Evolutionary conservation across 306 rosid species (phyloP), one percentile per base, ranked within the genome.

Genomic region (Malus fusca): DNA sequence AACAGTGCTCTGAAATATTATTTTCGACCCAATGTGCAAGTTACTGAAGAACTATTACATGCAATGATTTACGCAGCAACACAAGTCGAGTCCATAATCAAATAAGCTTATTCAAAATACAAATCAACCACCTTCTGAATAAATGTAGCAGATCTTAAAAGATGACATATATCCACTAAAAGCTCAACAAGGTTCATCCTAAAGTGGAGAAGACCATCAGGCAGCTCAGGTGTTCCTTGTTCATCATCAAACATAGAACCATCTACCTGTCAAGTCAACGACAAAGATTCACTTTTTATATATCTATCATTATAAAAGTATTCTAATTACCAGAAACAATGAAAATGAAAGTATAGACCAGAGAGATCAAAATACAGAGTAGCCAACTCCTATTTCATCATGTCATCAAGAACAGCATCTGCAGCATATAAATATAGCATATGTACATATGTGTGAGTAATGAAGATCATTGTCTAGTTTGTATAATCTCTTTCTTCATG

Each of bases 101-200:
- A 33, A 64, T 7, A 48, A 14, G 43, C 15, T 60, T 60, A 69
- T 37, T 69, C 44, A n/a, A 65, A n/a, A 75, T 21, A 14, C 63
- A 79, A 42, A 59, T 64, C 59, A 68, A 80, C 76, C 79, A 94
- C 98, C 98, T 91, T 91, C 82, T 91, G 95, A 65, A 86, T 77
- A 80, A 88, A 91, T 73, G 80, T 77, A 59, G 93, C 58, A 77
- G 98, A 88, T 80, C 93, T 86, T 84, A 94, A 83, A 71, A 94
- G 84, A 79, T 94, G 97, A 85, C 97, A 90, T 79, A 88, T 88
- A 84, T 94, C 98, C 82, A 94, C 98, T 84, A 94, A 82, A 80
- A 94, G 96, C 72, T 94, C 98, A 80, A 90, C 91, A 60, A 91
- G 89, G 78, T 94, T 91, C 88, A 74, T 81, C 86, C 97, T 88